These are phyloP conservation scores for Eleusine indica DNA, from an alignment of 176 grass and related monocot genomes.

Conservation along the genomic window DNA sequence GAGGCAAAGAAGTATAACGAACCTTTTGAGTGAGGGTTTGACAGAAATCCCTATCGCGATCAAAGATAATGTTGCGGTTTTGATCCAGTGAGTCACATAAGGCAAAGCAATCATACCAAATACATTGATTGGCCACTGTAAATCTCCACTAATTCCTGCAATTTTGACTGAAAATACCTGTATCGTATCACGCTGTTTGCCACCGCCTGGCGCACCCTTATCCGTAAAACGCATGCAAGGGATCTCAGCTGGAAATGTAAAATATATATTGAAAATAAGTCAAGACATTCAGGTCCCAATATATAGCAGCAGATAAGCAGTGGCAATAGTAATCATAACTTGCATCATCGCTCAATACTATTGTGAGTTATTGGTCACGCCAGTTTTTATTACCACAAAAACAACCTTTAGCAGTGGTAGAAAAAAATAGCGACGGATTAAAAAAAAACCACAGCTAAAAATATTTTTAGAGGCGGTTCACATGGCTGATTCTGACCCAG, in stretches of 20 bases:
- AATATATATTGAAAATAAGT: conserved; percentile 2
- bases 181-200: not conserved
- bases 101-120: not conserved
- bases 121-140: not conserved
- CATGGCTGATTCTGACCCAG: too few relatives aligned
- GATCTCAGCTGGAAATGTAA: not conserved
- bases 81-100: not conserved
- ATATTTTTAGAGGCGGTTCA: too few relatives aligned
- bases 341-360: not conserved
- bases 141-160: not conserved
- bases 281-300: not conserved
- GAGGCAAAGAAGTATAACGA: not conserved
- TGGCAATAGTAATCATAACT: not conserved
- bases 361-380: not conserved
- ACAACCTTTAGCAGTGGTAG: too few relatives aligned
- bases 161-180: conserved; percentile 9
- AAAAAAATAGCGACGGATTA: too few relatives aligned
- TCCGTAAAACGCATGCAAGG: not conserved
- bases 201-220: not conserved
- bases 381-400: not conserved
- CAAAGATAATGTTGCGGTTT: not conserved
- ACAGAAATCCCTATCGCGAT: not conserved
- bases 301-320: not conserved
- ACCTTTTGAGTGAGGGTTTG: conserved; percentile 2
- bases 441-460: too few relatives aligned